A percentile compares a stretch with the other conserved stretches of the same genome.
Conservation (phyloP, 1,139 yeast genomes). For the Hyphopichia buzzinii region DNA sequence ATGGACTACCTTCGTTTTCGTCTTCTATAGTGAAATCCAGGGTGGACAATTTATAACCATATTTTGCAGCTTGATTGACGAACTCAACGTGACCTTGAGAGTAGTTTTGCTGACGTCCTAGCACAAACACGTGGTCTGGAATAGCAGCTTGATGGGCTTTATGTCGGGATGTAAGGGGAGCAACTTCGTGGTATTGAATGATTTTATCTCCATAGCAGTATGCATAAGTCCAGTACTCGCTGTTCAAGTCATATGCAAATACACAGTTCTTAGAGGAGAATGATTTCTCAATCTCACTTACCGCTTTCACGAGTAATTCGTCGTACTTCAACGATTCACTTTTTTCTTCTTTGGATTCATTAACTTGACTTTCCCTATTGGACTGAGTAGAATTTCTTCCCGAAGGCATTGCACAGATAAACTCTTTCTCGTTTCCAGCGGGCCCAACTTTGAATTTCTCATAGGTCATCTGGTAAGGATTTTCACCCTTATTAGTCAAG, state of each 20-base stretch:
- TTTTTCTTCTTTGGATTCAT: neutral
- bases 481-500: conserved; percentile 6
- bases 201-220: conserved; percentile 55
- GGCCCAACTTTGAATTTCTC: conserved; percentile 1
- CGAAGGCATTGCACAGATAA: conserved; percentile 4
- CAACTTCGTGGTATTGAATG: conserved; percentile 54
- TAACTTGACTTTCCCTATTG: neutral
- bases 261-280: conserved; percentile 28
- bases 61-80: conserved; percentile 22
- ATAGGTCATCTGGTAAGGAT: conserved; percentile 2
- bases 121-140: conserved; percentile 40
- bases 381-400: neutral
- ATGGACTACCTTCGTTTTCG: conserved; percentile 13
- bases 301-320: conserved; percentile 12
- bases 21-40: neutral
- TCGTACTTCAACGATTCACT: neutral
- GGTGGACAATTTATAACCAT: conserved; percentile 6
- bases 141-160: conserved; percentile 31
- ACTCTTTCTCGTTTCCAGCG: neutral
- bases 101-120: conserved; percentile 39
- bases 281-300: conserved; percentile 16
- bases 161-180: conserved; percentile 21
- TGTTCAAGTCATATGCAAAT: conserved; percentile 32
- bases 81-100: conserved; percentile 18
- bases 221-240: conserved; percentile 66